Evolutionary conservation across 768 basidiomycete species (phyloP), one percentile per base, ranked within the genome.

Genomic region (Leccinum disarticulatum): DNA sequence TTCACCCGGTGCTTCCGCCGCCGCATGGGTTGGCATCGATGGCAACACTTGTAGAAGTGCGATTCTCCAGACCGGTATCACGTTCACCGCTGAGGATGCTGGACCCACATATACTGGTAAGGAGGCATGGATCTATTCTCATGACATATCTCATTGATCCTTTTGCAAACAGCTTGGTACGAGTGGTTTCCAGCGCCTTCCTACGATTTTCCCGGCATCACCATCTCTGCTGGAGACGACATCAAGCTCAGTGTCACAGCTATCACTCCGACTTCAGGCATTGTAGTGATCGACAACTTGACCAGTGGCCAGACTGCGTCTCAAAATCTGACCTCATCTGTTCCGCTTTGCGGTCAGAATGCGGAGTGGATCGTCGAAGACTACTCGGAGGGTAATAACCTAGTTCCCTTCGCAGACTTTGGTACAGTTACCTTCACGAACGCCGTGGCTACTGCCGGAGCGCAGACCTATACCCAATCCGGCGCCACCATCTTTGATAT

Each of bases 311-410:
- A 57, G 48, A 10, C 25, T 1, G 57, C n/a, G 14, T 33, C 51
- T 0, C 14, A 33, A 33, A 3, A 3, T 35, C 5, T 64, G 8
- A 30, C 27, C 3, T 55, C 59, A 8, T 7, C 49, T 4, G 1
- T 27, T 25, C 41, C 56, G 2, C 54, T 65, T 14, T 58, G 60
- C 22, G 55, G 61, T 11, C 30, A 53, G 30, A 43, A 58, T 3
- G 64, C 60, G 1, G 64, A 65, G 28, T 65, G 64, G 64, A 56
- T 61, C 9, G 60, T 61, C 8, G 64, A 61, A 33, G 52, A 47
- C 41, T 61, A 53, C 33, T 6, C 0, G 4, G 15, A 30, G 6
- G 49, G 49, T 11, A 11, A 3, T 50, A 0, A 28, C 28, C 2
- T 28, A 10, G 49, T 53, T 28, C 36, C 58, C 1, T 46, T 64